phyloP scores from a whole-genome alignment of 1,139 yeast species.

The Eremothecium sinecaudum region DNA sequence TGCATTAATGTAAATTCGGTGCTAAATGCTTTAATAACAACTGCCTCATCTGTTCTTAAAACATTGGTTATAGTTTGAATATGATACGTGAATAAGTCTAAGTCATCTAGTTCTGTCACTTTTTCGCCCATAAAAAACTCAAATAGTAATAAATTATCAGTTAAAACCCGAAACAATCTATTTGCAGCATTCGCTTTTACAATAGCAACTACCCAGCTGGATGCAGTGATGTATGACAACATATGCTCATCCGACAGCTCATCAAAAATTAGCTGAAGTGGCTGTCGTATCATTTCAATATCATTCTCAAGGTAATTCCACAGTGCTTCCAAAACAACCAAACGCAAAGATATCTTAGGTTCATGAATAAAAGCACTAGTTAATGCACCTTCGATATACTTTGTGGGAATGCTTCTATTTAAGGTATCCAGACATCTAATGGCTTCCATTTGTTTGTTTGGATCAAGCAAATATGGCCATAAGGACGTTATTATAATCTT shows the following conservation, averaged over 20 bases:
- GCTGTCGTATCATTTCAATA: conserved; percentile 44
- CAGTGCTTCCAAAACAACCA: conserved; percentile 43
- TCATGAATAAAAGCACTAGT: conserved; percentile 40
- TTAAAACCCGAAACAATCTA: conserved; percentile 45
- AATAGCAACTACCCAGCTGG: conserved; percentile 49
- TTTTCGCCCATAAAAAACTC: conserved; percentile 17
- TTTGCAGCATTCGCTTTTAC: conserved; percentile 48
- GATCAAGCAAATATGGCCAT: conserved; percentile 37
- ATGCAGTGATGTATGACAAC: conserved; percentile 39
- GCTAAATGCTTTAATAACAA: conserved; percentile 40
- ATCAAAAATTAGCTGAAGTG: conserved; percentile 62
- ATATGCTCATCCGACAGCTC: conserved; percentile 40
- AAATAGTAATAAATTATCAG: conserved; percentile 23
- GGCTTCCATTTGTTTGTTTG: conserved; percentile 29
- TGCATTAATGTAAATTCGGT: conserved; percentile 48
- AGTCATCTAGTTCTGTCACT: conserved; percentile 41
- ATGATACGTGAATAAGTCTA: conserved; percentile 50
- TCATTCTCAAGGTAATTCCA: conserved; percentile 52
- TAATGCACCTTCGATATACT: conserved; percentile 53
- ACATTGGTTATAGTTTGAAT: conserved; percentile 44
- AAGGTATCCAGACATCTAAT: conserved; percentile 20
- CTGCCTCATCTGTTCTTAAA: conserved; percentile 37
- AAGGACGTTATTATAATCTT: conserved; percentile 28
- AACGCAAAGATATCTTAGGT: conserved; percentile 32
- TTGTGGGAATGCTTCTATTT: conserved; percentile 22